Base-by-base conservation (phyloP, 1,284 basidiomycete genomes). In the Xerocomus minutiporus region DNA sequence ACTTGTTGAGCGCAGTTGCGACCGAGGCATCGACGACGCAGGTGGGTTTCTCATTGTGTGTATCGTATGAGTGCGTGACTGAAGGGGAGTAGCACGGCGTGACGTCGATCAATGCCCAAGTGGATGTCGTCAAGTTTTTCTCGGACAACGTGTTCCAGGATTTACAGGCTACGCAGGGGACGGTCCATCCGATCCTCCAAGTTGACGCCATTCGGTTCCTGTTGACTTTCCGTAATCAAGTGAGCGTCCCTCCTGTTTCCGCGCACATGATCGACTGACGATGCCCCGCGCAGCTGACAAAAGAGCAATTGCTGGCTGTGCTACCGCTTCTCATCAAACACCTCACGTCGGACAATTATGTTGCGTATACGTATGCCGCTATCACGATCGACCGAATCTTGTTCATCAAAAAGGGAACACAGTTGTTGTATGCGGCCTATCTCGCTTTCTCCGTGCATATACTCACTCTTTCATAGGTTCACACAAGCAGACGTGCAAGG, bases 91-190 rank as follows among this genome's bases (percentile, higher is more conserved):
- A 89, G 84, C 91, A 89, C 58, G 96, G 96, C 50, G 95, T 97
- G 28, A 97, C 95, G 0, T 90, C 91, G 17, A 93, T 89, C 39
- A 99, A 98, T 66, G 79, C 87, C 2, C 80, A 97, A 38, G 91
- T 99, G 28, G 89, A 99, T 67, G 89, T 99, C 25, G 91, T 99
- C 59, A 81, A 92, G 59, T 98, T 97, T 77, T 99, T 99, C 74
- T 91, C 89, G 11, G 84, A 94, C 45, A 84, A 97, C 68, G 88
- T 99, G 13, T 91, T 88, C 65, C 76, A 86, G 59, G 97, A 99
- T 70, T 73, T 98, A 41, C 88, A 95, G 67, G 86, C 88, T 1
- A 72, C 75, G 1, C 75, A 79, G 4, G 82, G 82, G 2, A 73
- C 76, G 13, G 86, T 91, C 0, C 88, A 97, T 65, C 90, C 94